Evolutionary conservation across 1,284 basidiomycete species (phyloP).

Genomic region (Meira nashicola): DNA sequence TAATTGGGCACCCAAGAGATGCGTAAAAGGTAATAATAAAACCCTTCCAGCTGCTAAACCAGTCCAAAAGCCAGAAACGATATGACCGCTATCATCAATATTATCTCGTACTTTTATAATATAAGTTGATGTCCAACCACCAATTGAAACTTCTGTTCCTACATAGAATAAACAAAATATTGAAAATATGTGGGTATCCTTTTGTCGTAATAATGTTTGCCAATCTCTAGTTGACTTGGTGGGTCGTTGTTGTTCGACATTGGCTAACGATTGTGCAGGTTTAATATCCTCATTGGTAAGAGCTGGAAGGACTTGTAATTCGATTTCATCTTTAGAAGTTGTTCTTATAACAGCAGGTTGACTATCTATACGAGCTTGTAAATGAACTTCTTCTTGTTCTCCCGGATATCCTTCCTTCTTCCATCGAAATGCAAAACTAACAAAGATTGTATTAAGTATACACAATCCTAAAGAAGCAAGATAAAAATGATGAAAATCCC

Average conservation of each 20-base stretch:
- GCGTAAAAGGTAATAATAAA: constrained; percentile 29
- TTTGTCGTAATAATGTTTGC: too few species aligned
- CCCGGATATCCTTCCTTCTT: constrained; percentile 16
- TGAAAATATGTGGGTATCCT: constrained; percentile 15
- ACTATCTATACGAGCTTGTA: too few species aligned
- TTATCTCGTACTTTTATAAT: constrained; percentile 23
- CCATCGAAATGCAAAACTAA: constrained; percentile 22
- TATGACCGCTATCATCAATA: constrained; percentile 17
- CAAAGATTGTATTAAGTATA: constrained; percentile 14
- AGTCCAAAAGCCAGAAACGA: constrained; percentile 38
- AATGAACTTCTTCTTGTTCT: neutral
- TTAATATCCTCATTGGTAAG: too few species aligned
- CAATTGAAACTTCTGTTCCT: constrained; percentile 36
- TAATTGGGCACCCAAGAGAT: constrained; percentile 26
- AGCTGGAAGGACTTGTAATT: neutral
- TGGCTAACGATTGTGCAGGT: too few species aligned
- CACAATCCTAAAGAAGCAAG: constrained; percentile 22
- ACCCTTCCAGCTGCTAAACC: constrained; percentile 32
- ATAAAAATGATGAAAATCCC: constrained; percentile 30
- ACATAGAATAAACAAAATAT: constrained; percentile 31
- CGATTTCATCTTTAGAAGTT: neutral
- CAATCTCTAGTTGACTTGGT: too few species aligned
- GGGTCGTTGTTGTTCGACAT: too few species aligned
- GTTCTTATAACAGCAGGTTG: too few species aligned
- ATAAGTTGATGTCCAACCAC: constrained; percentile 29